Conservation (phyloP, 305 asterid genomes). For the Rubia tinctorum region DNA sequence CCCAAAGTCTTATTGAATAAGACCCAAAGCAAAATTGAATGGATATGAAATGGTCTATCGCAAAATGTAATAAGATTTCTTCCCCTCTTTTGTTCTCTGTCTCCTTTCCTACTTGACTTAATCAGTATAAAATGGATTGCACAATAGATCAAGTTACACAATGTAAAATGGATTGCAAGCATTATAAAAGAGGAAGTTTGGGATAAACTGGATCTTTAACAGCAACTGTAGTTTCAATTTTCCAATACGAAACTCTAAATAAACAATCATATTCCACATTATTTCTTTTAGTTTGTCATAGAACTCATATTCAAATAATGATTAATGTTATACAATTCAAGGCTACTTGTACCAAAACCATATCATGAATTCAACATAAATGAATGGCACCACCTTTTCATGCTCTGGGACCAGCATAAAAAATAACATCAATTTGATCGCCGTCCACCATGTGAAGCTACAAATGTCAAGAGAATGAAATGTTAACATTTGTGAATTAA, state of each 20-base stretch:
- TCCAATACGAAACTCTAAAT: not conserved
- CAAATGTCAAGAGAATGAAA: not conserved
- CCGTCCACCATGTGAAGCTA: conserved; percentile 11
- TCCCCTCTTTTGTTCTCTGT: not conserved
- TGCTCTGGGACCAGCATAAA: not conserved
- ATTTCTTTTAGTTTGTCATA: not conserved
- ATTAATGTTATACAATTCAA: not conserved
- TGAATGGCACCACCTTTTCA: not conserved
- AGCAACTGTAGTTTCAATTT: not conserved
- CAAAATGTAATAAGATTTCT: not conserved
- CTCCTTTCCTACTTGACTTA: not conserved
- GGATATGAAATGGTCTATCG: no score
- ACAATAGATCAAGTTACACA: not conserved
- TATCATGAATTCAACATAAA: not conserved
- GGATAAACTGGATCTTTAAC: not conserved
- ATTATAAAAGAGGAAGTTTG: not conserved
- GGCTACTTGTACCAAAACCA: not conserved
- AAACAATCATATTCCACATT: not conserved
- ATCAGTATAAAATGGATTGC: not conserved
- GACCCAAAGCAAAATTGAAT: no score
- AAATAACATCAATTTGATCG: conserved; percentile 2
- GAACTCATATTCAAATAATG: no score
- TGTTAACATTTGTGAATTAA: not conserved
- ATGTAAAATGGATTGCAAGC: no score
- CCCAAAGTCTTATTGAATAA: no score